Evolutionary conservation across 352 stramenopile genomes (phyloP).

Genomic region (Saprolegnia diclina): DNA sequence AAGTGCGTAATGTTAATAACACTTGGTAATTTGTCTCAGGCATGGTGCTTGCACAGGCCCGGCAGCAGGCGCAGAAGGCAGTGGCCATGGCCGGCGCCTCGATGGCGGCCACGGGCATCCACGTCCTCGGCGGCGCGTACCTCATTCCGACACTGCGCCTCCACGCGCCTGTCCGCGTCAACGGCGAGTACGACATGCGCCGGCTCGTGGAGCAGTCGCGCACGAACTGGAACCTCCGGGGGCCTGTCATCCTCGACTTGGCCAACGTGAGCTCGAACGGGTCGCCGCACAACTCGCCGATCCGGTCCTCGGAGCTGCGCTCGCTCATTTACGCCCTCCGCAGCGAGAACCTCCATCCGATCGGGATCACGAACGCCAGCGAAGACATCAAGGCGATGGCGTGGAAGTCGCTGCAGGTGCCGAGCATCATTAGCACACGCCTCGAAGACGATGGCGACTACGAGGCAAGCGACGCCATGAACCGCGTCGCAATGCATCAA

Average conservation of each 20-base stretch:
- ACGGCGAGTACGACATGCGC: constrained; percentile 26
- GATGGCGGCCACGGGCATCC: not conserved
- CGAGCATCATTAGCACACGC: constrained; percentile 72
- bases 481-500: not conserved
- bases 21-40: not conserved
- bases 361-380: constrained; percentile 79
- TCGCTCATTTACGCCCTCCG: constrained; percentile 9
- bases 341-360: constrained; percentile 36
- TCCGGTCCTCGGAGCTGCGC: constrained; percentile 8
- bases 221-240: constrained; percentile 18
- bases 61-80: not conserved
- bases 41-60: not conserved
- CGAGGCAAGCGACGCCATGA: not conserved
- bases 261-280: constrained; percentile 26
- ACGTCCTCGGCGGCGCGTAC: constrained; percentile 26
- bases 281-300: constrained; percentile 23
- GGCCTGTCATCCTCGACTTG: constrained; percentile 21
- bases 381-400: constrained; percentile 73
- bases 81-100: not conserved
- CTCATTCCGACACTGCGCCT: constrained; percentile 20
- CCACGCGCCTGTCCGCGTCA: not conserved
- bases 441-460: constrained; percentile 28
- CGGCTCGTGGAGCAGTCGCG: constrained; percentile 3
- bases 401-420: constrained; percentile 44
- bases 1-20: not conserved